These are phyloP conservation scores for Psilocybe tampanensis DNA, from an alignment of 768 basidiomycete species.

Conservation along the genomic window DNA sequence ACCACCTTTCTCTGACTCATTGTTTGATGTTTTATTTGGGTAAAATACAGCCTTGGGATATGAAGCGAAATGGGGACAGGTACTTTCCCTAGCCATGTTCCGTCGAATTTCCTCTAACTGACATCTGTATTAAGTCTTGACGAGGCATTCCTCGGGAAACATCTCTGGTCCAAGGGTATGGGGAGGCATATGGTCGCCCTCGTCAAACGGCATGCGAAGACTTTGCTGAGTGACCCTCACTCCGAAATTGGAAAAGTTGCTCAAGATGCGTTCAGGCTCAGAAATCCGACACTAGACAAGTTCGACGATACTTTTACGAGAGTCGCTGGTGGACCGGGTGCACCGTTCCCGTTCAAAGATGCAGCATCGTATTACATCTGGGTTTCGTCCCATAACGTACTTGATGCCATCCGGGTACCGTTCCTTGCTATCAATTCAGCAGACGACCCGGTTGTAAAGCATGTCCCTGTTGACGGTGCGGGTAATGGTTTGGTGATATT, in stretches of 20 bases:
- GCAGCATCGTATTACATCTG: slow-evolving; percentile 48
- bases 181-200: slow-evolving; percentile 68
- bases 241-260: slow-evolving; percentile 51
- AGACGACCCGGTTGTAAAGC: slow-evolving; percentile 75
- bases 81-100: slow-evolving; percentile 16
- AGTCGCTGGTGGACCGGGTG: slow-evolving; percentile 66
- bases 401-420: slow-evolving; percentile 66
- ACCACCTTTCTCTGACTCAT: background rate
- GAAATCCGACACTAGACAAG: slow-evolving; percentile 53
- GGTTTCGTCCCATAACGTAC: slow-evolving; percentile 60
- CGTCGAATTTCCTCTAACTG: background rate
- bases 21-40: slow-evolving; percentile 16
- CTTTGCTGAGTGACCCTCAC: slow-evolving; percentile 51
- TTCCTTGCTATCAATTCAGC: slow-evolving; percentile 73
- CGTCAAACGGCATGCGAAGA: slow-evolving; percentile 49
- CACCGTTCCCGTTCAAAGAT: slow-evolving; percentile 47
- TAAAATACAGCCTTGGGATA: slow-evolving; percentile 33
- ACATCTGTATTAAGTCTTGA: slow-evolving; percentile 43
- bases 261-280: slow-evolving; percentile 42
- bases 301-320: slow-evolving; percentile 69
- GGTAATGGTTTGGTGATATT: slow-evolving; percentile 57
- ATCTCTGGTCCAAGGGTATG: slow-evolving; percentile 79
- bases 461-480: slow-evolving; percentile 56
- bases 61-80: slow-evolving; percentile 47
- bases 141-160: slow-evolving; percentile 52